phyloP scores from a whole-genome alignment of 352 stramenopile genomes.

The Peronospora destructor region DNA sequence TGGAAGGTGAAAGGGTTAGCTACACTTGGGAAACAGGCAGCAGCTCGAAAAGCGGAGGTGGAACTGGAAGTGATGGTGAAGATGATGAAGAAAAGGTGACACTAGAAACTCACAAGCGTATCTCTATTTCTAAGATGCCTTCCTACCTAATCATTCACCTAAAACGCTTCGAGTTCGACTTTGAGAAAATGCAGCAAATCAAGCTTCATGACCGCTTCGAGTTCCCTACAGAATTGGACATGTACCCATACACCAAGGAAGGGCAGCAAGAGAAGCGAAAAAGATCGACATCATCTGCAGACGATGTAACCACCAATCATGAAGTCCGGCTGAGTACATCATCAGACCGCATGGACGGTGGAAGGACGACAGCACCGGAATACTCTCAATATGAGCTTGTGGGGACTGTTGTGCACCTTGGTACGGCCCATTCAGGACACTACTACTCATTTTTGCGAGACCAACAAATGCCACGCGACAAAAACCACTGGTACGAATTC shows the following conservation, averaged over 20 bases:
- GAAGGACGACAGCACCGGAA: conserved; percentile 46
- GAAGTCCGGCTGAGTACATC: conserved; percentile 26
- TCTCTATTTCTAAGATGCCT: conserved; percentile 85
- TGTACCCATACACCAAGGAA: conserved; percentile 87
- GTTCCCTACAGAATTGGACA: conserved; percentile 86
- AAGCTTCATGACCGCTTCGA: conserved; percentile 93
- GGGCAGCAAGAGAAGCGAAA: conserved; percentile 62
- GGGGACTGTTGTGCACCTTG: conserved; percentile 86
- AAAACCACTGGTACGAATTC: conserved; percentile 76
- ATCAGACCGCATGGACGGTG: conserved; percentile 16
- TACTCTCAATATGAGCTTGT: conserved; percentile 84
- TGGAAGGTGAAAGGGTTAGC: conserved; percentile 85
- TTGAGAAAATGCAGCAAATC: conserved; percentile 89
- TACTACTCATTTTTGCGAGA: conserved; percentile 88
- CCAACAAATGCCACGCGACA: conserved; percentile 31
- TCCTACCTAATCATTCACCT: conserved; percentile 90
- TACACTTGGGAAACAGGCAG: conserved; percentile 82
- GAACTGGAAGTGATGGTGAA: conserved; percentile 22
- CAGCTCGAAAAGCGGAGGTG: conserved; percentile 15
- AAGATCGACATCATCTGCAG: conserved; percentile 17
- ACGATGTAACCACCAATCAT: conserved; percentile 16
- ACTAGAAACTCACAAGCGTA: conserved; percentile 85
- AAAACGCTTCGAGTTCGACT: conserved; percentile 94
- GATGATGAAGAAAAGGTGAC: conserved; percentile 68
- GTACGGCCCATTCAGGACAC: conserved; percentile 80